Base-by-base conservation (phyloP, 495 filamentous ascomycete species). In the Evansstolkia leycettana region DNA sequence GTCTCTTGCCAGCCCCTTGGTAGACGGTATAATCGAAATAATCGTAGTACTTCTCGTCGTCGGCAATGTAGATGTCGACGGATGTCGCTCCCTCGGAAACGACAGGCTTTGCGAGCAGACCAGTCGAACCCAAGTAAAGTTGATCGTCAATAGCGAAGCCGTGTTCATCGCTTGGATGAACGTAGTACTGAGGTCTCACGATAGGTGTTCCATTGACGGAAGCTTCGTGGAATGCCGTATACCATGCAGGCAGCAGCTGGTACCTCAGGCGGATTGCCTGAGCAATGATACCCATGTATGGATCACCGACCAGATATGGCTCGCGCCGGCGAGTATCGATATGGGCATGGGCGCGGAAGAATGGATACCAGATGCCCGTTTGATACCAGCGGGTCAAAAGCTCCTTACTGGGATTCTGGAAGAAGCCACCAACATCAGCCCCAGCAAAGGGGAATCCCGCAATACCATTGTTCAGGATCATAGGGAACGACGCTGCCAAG, bases 311-410 rank as follows among this genome's bases (percentile, higher is more conserved):
- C 20, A 98, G 65, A 53, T 95, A 96, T 3, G 92, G 90, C 65
- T 98, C 90, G 25, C 90, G 78, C 9, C 90, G 80, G 16, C 90
- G 82, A 31, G 89, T 80, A 48, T 96, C 90, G 42, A 95, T 95
- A 54, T 98, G 90, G 12, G 90, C 90, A 49, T 98, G 90, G n/a
- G 73, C 90, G 27, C 90, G 82, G 80, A 95, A 94, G 70, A 96
- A 98, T 14, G 90, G 90, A 54, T 96, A 96, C 75, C 93, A 98
- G 27, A 84, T 84, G 36, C 90, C 92, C 26, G 86, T 75, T 57
- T 98, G 90, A 57, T 94, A 98, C 90, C 92, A 98, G 18, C 90
- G 77, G 3, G 83, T 83, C 34, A 89, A 67, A 6, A 98, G 75
- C 36, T 96, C 88, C 50, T 85, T 86, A 40, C 76, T 77, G 0